Evolutionary conservation across 805 yeast species (phyloP).

Genomic region (Ogataea polymorpha): DNA sequence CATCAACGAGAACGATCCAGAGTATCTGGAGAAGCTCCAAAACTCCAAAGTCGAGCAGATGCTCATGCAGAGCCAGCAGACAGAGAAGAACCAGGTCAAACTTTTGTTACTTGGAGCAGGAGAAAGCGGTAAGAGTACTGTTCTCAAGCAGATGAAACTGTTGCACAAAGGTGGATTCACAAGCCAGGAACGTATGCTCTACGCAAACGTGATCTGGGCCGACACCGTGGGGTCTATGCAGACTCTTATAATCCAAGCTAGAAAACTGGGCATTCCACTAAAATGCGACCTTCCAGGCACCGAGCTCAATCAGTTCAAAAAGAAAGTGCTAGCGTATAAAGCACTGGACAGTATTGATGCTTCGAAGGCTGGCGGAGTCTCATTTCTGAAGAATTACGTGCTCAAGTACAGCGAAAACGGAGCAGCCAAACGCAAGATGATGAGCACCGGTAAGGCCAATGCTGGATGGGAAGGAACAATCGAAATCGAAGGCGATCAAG

Average conservation of each 20-base stretch:
- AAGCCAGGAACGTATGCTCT: constrained; percentile 73
- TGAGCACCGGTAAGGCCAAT: constrained; percentile 53
- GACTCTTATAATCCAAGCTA: constrained; percentile 69
- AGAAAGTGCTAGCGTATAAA: constrained; percentile 51
- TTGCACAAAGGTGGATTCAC: constrained; percentile 85
- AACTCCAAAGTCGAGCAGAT: constrained; percentile 50
- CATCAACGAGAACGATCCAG: constrained; percentile 44
- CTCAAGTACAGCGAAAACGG: constrained; percentile 55
- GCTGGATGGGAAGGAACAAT: constrained; percentile 31
- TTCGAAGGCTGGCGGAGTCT: constrained; percentile 61
- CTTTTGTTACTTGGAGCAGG: constrained; percentile 88
- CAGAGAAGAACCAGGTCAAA: constrained; percentile 60
- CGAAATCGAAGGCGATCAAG: constrained; percentile 8
- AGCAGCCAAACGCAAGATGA: constrained; percentile 46
- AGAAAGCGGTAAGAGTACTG: constrained; percentile 92
- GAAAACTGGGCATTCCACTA: constrained; percentile 58
- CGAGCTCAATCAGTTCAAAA: constrained; percentile 44
- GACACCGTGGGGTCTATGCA: constrained; percentile 87
- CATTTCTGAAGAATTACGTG: constrained; percentile 62
- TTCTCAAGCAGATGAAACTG: constrained; percentile 81
- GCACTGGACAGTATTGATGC: constrained; percentile 63
- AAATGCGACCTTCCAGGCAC: constrained; percentile 60
- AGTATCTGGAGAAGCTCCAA: constrained; percentile 45
- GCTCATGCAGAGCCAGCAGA: constrained; percentile 48
- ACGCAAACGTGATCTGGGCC: constrained; percentile 87